Evolutionary conservation across 2,329 filamentous ascomycete species (phyloP).

Genomic region (Cryphonectria radicalis): DNA sequence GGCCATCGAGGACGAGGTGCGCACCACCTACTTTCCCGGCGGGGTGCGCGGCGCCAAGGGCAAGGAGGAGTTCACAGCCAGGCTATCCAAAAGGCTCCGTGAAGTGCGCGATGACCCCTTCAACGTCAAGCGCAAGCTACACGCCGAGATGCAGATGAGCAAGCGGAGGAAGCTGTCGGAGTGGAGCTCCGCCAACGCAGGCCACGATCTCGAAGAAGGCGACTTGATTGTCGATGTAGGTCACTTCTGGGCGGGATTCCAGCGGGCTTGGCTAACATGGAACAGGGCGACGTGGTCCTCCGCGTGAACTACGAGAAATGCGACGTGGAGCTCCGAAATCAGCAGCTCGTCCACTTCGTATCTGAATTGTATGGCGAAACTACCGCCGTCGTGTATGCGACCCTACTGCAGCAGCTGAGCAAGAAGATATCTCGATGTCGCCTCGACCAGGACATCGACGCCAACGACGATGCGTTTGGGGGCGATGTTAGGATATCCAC

Average conservation of each 20-base stretch:
- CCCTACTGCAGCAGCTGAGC: conserved; percentile 73
- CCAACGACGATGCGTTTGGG: conserved; percentile 40
- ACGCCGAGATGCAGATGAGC: conserved; percentile 33
- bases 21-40: conserved; percentile 55
- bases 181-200: conserved; percentile 41
- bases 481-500: conserved; percentile 50
- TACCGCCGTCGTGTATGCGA: conserved; percentile 78
- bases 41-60: conserved; percentile 67
- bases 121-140: conserved; percentile 56
- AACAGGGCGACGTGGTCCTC: conserved; percentile 63
- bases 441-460: conserved; percentile 55
- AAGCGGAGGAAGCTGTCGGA: conserved; percentile 29
- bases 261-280: conserved; percentile 16
- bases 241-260: background rate
- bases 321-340: conserved; percentile 79
- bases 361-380: conserved; percentile 71
- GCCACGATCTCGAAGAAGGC: conserved; percentile 43
- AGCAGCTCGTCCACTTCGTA: conserved; percentile 74
- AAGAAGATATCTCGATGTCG: conserved; percentile 70
- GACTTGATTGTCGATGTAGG: conserved; percentile 54
- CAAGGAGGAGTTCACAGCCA: conserved; percentile 64
- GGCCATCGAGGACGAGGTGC: conserved; percentile 67
- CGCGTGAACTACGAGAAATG: conserved; percentile 86
- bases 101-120: conserved; percentile 58
- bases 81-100: conserved; percentile 57